These are phyloP conservation scores for Phellopilus nigrolimitatus DNA, from an alignment of 1,284 basidiomycete genomes.

Conservation along the genomic window DNA sequence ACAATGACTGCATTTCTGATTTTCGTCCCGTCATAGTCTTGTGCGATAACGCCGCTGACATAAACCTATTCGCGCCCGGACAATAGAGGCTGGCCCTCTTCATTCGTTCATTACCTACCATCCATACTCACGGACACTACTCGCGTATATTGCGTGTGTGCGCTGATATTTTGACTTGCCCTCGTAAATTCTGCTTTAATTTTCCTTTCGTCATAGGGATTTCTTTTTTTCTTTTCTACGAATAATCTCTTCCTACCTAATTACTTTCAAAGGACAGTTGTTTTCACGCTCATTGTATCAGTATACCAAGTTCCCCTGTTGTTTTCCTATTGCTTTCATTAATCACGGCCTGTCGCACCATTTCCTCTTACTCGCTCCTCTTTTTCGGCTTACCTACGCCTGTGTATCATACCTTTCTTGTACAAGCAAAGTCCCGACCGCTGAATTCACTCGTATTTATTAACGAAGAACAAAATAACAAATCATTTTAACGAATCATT, in stretches of 20 bases:
- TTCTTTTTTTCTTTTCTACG: too few relatives aligned
- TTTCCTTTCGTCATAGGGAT: background rate
- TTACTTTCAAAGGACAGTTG: background rate
- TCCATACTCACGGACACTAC: too few relatives aligned
- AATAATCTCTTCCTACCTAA: background rate
- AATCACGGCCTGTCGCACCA: background rate
- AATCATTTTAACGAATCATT: too few relatives aligned
- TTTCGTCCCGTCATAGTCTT: background rate
- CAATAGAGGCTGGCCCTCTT: slow-evolving; percentile 4
- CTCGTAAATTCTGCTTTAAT: too few relatives aligned
- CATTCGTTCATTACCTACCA: background rate
- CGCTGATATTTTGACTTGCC: background rate
- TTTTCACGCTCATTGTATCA: background rate
- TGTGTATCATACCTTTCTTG: background rate
- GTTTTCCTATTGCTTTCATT: background rate
- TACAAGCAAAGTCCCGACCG: too few relatives aligned
- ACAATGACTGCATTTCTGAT: slow-evolving; percentile 4
- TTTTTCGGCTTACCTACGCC: background rate
- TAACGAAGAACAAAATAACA: too few relatives aligned
- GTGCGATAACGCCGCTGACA: background rate
- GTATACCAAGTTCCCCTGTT: background rate
- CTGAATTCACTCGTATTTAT: too few relatives aligned
- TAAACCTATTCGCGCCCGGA: background rate
- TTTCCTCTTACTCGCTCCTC: background rate
- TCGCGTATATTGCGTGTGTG: too few relatives aligned